Conservation (phyloP, 768 basidiomycete species). For the Leccinum variicolor region DNA sequence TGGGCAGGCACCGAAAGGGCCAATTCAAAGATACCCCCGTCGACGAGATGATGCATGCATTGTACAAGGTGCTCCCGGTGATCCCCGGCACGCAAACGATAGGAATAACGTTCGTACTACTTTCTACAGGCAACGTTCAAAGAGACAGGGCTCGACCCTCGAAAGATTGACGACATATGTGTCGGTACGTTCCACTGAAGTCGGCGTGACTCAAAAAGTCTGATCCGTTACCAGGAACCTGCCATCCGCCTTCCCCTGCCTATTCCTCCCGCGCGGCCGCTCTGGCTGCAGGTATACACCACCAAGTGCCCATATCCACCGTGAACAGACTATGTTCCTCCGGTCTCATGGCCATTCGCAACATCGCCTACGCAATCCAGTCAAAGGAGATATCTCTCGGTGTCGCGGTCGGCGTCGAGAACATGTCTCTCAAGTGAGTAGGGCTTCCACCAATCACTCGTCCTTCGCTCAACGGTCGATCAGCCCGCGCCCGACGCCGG, state of each 20-base stretch:
- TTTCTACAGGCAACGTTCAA: slow-evolving; percentile 57
- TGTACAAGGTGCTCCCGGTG: slow-evolving; percentile 62
- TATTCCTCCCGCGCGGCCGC: slow-evolving; percentile 86
- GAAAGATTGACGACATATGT: slow-evolving; percentile 77
- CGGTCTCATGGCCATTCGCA: slow-evolving; percentile 90
- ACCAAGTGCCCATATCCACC: slow-evolving; percentile 81
- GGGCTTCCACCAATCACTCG: background rate
- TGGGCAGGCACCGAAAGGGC: slow-evolving; percentile 86
- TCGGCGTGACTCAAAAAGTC: background rate
- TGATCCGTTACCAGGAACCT: slow-evolving; percentile 53
- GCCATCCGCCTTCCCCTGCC: slow-evolving; percentile 77
- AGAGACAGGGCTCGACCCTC: slow-evolving; percentile 63
- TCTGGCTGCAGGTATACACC: slow-evolving; percentile 84
- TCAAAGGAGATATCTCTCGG: slow-evolving; percentile 84
- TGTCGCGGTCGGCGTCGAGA: slow-evolving; percentile 79
- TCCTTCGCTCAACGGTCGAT: background rate
- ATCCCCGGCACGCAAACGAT: background rate
- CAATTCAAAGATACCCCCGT: slow-evolving; percentile 86
- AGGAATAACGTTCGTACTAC: background rate
- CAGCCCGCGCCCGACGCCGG: slow-evolving; percentile 74
- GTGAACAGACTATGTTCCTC: slow-evolving; percentile 95
- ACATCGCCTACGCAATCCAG: slow-evolving; percentile 84
- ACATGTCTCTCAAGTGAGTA: slow-evolving; percentile 74
- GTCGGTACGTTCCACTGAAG: slow-evolving; percentile 51
- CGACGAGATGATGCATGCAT: slow-evolving; percentile 79